phyloP scores from a whole-genome alignment of 108 stramenopile genomes.

The Nitzschia sp. region DNA sequence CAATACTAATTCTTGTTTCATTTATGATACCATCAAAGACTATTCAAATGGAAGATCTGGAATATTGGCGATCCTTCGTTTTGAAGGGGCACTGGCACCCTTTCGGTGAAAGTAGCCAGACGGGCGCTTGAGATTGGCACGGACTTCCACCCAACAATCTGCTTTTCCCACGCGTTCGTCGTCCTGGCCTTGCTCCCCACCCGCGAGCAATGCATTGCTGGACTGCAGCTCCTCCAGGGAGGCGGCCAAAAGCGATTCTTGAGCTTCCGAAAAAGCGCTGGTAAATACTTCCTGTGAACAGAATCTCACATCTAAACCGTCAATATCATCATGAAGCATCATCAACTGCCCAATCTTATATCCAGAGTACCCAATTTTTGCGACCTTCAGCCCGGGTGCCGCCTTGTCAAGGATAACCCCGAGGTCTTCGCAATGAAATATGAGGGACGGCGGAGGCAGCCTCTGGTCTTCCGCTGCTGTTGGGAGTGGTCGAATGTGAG shows the following conservation, averaged over 20 bases:
- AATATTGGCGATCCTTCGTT: conserved; percentile 50
- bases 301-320: conserved; percentile 71
- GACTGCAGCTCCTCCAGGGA: conserved; percentile 78
- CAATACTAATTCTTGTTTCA: background rate
- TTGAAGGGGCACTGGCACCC: background rate
- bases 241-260: conserved; percentile 75
- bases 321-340: conserved; percentile 53
- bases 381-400: conserved; percentile 29
- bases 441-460: conserved; percentile 68
- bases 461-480: conserved; percentile 63
- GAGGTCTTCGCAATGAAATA: conserved; percentile 54
- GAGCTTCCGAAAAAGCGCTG: conserved; percentile 79
- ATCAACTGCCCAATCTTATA: conserved; percentile 60
- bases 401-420: conserved; percentile 10
- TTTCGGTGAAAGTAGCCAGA: conserved; percentile 54
- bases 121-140: conserved; percentile 74
- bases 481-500: conserved; percentile 68
- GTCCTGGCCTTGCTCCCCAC: conserved; percentile 17
- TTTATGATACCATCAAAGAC: background rate
- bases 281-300: conserved; percentile 41
- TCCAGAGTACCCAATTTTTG: conserved; percentile 65
- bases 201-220: conserved; percentile 48
- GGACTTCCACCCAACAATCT: conserved; percentile 88
- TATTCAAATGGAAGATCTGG: conserved; percentile 76
- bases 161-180: conserved; percentile 31